Evolutionary conservation across 139 green algal genomes (phyloP), one percentile per base, ranked within the genome.

Genomic region (Chlorella sp.): DNA sequence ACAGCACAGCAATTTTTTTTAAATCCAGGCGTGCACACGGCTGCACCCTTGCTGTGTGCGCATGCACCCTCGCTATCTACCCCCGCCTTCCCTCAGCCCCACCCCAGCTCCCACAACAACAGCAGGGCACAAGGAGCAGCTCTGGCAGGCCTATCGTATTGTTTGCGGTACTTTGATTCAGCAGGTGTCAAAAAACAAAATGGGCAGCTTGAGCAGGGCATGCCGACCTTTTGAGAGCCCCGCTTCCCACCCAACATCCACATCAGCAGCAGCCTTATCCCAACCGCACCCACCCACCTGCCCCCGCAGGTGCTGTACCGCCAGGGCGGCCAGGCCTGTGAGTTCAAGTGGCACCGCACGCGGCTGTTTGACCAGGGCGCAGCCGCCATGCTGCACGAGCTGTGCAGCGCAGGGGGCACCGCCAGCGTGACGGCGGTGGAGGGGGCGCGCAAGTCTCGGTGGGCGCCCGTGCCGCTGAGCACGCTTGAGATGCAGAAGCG

Each of bases 401-500:
- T 94, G 88, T 98, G 94, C 82, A 32, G 92, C 9, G 95, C 95
- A 15, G 32, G 92, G 9, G 90, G 91, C 2, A 84, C 81, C 34
- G 96, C 96, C 22, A 96, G 91, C 0, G 95, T 98, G 69, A 92
- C 77, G 36, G 88, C 94, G 91, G 91, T 95, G 75, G 90, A 94
- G 32, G 96, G 95, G 2, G 83, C 86, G 15, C 87, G 97, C 83
- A 91, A 68, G 61, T 90, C 88, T 39, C 84, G 94, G 80, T 94
- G 83, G 73, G 95, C 96, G 19, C 98, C 98, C 4, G 53, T 90
- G 32, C 98, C 98, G 0, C 94, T 99, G 73, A 97, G 94, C 90
- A 99, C 98, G 3, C 93, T 99, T 85, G 98, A 99, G 89, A 96
- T 99, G 94, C 96, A 98, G 91, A 99, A 99, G 93, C 89, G 93